Evolutionary conservation across 192 early-diverging fungal species (phyloP).

Genomic region (Neocallimastix lanati): DNA sequence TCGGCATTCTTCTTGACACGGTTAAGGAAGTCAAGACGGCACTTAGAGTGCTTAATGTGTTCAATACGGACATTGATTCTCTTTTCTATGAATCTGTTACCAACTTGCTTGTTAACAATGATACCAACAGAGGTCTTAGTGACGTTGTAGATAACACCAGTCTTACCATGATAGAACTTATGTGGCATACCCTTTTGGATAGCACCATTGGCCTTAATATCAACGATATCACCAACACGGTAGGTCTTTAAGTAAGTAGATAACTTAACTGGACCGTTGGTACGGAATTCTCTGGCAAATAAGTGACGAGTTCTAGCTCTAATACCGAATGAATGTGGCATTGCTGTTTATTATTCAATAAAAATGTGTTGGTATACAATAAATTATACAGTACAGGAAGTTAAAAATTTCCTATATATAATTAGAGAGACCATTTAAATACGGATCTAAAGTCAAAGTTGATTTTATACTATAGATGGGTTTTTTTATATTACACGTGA

Average conservation of each 20-base stretch:
- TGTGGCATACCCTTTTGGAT: conserved; percentile 99
- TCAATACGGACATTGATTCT: conserved; percentile 94
- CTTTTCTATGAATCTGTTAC: conserved; percentile 97
- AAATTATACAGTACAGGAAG: not conserved
- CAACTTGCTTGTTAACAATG: conserved; percentile 95
- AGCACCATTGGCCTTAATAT: conserved; percentile 98
- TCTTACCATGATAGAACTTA: conserved; percentile 99
- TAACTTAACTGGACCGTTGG: conserved; percentile 77
- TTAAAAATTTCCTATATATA: not conserved
- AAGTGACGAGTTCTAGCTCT: conserved; percentile 96
- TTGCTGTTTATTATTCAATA: conserved; percentile 4
- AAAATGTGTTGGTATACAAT: not conserved
- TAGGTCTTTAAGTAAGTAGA: conserved; percentile 97
- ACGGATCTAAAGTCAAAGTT: not conserved
- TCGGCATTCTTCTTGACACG: conserved; percentile 91
- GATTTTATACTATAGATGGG: not conserved
- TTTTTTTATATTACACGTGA: not conserved
- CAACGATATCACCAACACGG: conserved; percentile 98
- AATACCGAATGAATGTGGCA: conserved; percentile 80
- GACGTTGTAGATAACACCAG: conserved; percentile 98
- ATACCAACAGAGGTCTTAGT: conserved; percentile 98
- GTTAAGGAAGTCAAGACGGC: conserved; percentile 90
- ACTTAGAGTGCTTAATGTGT: conserved; percentile 99
- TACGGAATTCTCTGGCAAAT: conserved; percentile 92
- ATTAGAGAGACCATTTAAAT: not conserved